phyloP scores from a whole-genome alignment of 1,284 basidiomycete genomes.

The Cryptococcus depauperatus region DNA sequence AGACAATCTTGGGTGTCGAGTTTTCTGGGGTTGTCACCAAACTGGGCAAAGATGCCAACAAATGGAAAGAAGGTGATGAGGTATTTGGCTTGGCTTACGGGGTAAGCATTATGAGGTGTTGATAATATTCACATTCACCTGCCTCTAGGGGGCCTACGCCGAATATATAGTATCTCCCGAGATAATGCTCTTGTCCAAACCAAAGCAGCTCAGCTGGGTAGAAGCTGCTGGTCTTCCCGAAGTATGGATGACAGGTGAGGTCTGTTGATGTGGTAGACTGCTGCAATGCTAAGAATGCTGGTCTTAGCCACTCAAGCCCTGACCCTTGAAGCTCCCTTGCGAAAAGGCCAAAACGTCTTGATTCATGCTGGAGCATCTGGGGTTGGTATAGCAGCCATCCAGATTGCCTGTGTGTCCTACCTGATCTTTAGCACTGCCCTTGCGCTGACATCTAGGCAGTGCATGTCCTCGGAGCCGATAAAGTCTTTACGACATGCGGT shows the following conservation, averaged over 20 bases:
- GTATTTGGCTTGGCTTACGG: conserved; percentile 74
- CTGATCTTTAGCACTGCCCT: background rate
- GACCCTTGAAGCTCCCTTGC: conserved; percentile 60
- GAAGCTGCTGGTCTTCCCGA: conserved; percentile 82
- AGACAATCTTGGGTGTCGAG: conserved; percentile 77
- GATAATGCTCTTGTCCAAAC: conserved; percentile 68
- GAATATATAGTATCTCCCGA: conserved; percentile 70
- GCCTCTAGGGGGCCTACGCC: conserved; percentile 73
- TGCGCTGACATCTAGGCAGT: conserved; percentile 11
- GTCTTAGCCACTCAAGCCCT: conserved; percentile 59
- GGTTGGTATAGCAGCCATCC: conserved; percentile 83
- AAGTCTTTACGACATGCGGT: conserved; percentile 77
- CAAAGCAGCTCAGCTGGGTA: conserved; percentile 63
- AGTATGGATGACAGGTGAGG: conserved; percentile 70
- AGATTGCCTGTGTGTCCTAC: conserved; percentile 62
- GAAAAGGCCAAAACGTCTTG: conserved; percentile 66
- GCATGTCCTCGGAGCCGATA: conserved; percentile 43
- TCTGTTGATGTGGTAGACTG: conserved; percentile 12
- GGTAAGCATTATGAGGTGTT: conserved; percentile 47
- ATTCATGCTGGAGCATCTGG: conserved; percentile 86
- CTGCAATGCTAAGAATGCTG: background rate
- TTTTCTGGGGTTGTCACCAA: conserved; percentile 68
- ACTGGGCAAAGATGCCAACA: conserved; percentile 51
- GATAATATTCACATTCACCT: conserved; percentile 1
- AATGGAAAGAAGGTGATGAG: conserved; percentile 69